Evolutionary conservation across 768 basidiomycete genomes (phyloP), one percentile per base, ranked within the genome.

Genomic region (Tricholoma furcatifolium): DNA sequence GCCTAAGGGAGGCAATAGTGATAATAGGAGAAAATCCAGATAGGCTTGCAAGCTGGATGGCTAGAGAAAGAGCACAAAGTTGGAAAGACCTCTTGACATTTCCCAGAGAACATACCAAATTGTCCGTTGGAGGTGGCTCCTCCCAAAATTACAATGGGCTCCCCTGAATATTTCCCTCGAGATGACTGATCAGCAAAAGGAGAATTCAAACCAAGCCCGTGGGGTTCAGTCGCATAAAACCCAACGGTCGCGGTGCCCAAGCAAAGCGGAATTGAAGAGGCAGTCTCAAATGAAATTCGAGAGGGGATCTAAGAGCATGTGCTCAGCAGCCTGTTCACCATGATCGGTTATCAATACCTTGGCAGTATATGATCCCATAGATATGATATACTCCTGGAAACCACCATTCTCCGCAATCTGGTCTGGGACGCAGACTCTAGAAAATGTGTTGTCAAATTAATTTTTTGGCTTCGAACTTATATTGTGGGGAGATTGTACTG

Each of bases 21-120:
- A 74, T 70, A 47, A 75, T 70, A 14, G 69, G 71, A n/a, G 64
- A 61, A 60, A 72, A 72, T 5, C 72, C 74, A 2, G 72, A 69
- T 42, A 69, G 43, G 34, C 52, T 62, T 15, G 71, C 72, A n/a
- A 75, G 64, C 51, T 73, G 72, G 31, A 59, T 56, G 15, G 45
- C 54, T 59, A 21, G 4, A 38, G 27, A 38, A 27, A 3, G 3
- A 27, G 27, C n/a, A n/a, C n/a, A n/a, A n/a, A n/a, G n/a, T n/a
- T n/a, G n/a, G n/a, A n/a, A n/a, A n/a, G n/a, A n/a, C n/a, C n/a
- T n/a, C n/a, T n/a, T n/a, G n/a, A n/a, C n/a, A n/a, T n/a, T n/a
- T n/a, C n/a, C 7, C 27, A 27, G 27, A 27, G 3, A 27, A 27
- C 27, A 3, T 27, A 27, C 27, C 27, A 27, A 27, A 27, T 27